Percentiles rank a stretch among this genome's conserved stretches.
phyloP scores from a whole-genome alignment of 2,329 filamentous ascomycete genomes.

The Neofusicoccum sp. region DNA sequence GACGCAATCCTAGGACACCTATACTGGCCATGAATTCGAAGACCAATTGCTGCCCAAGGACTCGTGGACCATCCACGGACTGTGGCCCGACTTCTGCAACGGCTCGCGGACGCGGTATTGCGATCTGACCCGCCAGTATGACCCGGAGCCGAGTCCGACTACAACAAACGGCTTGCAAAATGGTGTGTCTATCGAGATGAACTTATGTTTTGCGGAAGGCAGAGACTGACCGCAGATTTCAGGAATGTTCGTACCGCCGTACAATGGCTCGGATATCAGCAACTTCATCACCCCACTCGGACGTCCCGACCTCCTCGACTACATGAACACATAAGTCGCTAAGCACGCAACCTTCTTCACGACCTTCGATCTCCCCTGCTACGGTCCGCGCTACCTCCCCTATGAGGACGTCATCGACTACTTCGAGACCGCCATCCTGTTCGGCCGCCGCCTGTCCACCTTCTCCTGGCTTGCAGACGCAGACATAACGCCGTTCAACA shows the following conservation, averaged over 20 bases:
- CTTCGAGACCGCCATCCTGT: slow-evolving; percentile 60
- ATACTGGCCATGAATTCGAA: slow-evolving; percentile 58
- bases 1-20: slow-evolving; percentile 65
- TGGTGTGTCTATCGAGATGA: slow-evolving; percentile 37
- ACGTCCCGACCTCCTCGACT: slow-evolving; percentile 59
- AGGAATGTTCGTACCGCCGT: slow-evolving; percentile 53
- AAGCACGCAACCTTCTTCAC: slow-evolving; percentile 69
- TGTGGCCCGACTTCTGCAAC: slow-evolving; percentile 56
- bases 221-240: neutral
- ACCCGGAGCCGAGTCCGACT: slow-evolving; percentile 60
- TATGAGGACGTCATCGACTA: slow-evolving; percentile 63
- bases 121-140: slow-evolving; percentile 63
- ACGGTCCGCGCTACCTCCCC: slow-evolving; percentile 56
- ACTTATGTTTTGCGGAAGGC: neutral
- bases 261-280: slow-evolving; percentile 57
- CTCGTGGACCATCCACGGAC: slow-evolving; percentile 60
- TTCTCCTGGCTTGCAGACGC: slow-evolving; percentile 58
- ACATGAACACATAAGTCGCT: slow-evolving; percentile 59
- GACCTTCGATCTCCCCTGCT: slow-evolving; percentile 65
- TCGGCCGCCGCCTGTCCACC: slow-evolving; percentile 59
- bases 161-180: slow-evolving; percentile 58
- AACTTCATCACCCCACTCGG: slow-evolving; percentile 60
- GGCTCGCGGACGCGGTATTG: slow-evolving; percentile 67
- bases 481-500: slow-evolving; percentile 59
- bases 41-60: slow-evolving; percentile 59